Evolutionary conservation across 768 basidiomycete species (phyloP), one percentile per base, ranked within the genome.

Genomic region (Lactifluus subvellereus): DNA sequence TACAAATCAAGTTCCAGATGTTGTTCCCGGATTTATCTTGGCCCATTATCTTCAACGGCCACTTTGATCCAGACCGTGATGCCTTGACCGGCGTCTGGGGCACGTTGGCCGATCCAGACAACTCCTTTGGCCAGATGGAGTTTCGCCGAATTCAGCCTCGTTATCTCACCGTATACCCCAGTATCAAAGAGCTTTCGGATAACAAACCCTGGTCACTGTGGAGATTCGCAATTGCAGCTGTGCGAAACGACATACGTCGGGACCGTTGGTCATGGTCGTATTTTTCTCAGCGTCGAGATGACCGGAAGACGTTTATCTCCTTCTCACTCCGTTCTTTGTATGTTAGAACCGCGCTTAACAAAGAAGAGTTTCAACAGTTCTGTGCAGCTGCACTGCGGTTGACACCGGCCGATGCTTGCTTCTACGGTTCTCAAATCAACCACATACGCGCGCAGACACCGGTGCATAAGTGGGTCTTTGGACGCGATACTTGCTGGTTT

Each of bases 171-270:
- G 70, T 70, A 47, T 61, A 65, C 32, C 73, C 74, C 2, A 55
- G 69, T 2, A 69, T 72, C 20, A 48, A 63, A 10, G 69, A 66
- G 33, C 62, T 73, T 20, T 48, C 54, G 27, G 50, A 55, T 10
- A 71, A 70, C 60, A 68, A 64, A 55, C n/a, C 73, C 3, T 69
- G 68, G 9, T 70, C 72, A 6, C 54, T 71, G n/a, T 76, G 74
- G 75, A 59, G 47, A 6, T 75, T 69, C 50, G 75, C 75, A 11
- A 69, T 72, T 27, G 45, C 42, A 0, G 71, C 72, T 7, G 68
- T 71, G 3, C 51, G 54, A 9, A 54, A 64, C 42, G 61, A 68
- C 14, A 52, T 76, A 6, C 68, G 70, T 4, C 64, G 70, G 42
- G 49, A 63, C 32, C 61, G 59, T 1, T 74, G 71, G 71, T 57